phyloP scores from a whole-genome alignment of 306 rosid species.

The Pterocarpus santalinus region DNA sequence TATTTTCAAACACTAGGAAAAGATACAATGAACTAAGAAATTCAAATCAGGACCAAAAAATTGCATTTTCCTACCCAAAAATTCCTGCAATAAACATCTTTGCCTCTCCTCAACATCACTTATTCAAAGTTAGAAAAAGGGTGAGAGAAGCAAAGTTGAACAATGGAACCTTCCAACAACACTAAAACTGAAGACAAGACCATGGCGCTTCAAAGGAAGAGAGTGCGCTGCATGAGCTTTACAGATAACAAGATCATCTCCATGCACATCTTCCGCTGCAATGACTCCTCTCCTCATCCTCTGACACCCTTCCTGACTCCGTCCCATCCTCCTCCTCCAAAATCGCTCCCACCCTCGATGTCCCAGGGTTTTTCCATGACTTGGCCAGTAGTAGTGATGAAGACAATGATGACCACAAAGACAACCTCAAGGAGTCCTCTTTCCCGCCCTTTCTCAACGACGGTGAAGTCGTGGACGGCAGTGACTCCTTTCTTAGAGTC shows the following conservation, averaged over 20 bases:
- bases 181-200: constrained; percentile 69
- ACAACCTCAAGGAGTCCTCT: constrained; percentile 43
- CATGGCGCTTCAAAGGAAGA: constrained; percentile 59
- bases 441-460: not conserved
- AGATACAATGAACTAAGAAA: no score
- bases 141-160: not conserved
- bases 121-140: not conserved
- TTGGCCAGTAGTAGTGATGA: no score
- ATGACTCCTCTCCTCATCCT: constrained; percentile 67
- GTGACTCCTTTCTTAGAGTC: constrained; percentile 48
- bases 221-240: constrained; percentile 91
- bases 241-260: constrained; percentile 93
- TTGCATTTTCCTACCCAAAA: not conserved
- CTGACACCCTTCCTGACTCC: constrained; percentile 62
- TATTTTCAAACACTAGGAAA: no score
- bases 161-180: constrained; percentile 66
- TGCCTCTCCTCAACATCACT: not conserved
- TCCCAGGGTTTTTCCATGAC: constrained; percentile 68
- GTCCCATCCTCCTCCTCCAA: not conserved
- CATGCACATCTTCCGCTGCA: constrained; percentile 82
- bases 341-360: constrained; percentile 31
- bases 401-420: constrained; percentile 72
- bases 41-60: not conserved
- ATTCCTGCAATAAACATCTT: not conserved
- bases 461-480: constrained; percentile 41